A percentile compares a stretch with the other conserved stretches of the same genome.
These are phyloP conservation scores for Pseudozyma sp. DNA, from an alignment of 1,284 basidiomycete species.

Conservation along the genomic window DNA sequence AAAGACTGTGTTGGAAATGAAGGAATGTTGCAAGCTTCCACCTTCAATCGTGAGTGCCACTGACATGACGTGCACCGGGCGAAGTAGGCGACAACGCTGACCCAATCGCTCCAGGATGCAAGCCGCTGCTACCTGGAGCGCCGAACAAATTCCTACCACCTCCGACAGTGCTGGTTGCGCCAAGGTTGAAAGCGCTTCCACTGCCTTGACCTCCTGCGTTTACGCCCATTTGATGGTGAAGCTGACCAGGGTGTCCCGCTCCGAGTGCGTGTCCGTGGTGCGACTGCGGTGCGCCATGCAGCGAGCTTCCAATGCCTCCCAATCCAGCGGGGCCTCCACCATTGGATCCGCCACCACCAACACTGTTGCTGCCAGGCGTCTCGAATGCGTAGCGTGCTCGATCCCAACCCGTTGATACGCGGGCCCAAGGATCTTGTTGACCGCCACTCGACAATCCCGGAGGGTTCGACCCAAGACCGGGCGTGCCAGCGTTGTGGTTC, in stretches of 20 bases:
- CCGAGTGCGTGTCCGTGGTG: constrained; percentile 29
- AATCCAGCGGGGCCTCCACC: constrained; percentile 15
- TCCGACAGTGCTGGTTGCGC: constrained; percentile 28
- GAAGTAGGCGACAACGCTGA: constrained; percentile 46
- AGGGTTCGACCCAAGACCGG: constrained; percentile 18
- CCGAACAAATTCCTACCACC: constrained; percentile 40
- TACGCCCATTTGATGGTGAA: constrained; percentile 24
- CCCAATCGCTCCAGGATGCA: constrained; percentile 45
- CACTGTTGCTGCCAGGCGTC: constrained; percentile 43
- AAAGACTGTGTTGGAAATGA: background rate
- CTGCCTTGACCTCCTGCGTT: constrained; percentile 13
- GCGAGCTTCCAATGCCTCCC: constrained; percentile 25
- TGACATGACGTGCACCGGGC: constrained; percentile 31
- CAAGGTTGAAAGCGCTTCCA: constrained; percentile 32
- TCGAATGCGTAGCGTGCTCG: constrained; percentile 66
- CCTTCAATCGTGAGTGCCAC: constrained; percentile 35
- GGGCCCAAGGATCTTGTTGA: constrained; percentile 52
- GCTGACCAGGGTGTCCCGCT: constrained; percentile 12
- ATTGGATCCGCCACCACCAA: constrained; percentile 9
- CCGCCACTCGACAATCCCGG: constrained; percentile 26
- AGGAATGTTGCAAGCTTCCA: background rate
- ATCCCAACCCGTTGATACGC: constrained; percentile 57
- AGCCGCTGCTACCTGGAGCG: constrained; percentile 32
- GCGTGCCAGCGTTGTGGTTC: constrained; percentile 23
- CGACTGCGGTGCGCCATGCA: constrained; percentile 14